Evolutionary conservation across 768 basidiomycete genomes (phyloP).

Genomic region (Mycena latifolia): DNA sequence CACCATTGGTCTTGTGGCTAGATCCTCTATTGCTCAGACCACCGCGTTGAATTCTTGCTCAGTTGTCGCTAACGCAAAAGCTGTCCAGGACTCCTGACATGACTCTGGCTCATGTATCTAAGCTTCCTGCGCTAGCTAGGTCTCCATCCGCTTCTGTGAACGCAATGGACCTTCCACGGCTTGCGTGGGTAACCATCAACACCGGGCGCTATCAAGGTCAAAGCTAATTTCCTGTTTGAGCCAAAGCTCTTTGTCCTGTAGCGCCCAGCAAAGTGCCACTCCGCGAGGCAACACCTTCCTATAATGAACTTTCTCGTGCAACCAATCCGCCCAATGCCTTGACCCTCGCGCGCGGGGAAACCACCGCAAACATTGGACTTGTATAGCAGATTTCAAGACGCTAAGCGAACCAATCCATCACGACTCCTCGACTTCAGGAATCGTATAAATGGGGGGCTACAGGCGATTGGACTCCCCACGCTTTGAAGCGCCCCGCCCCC

Average conservation of each 20-base stretch:
- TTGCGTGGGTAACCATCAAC: neutral
- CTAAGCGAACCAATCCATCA: conserved; percentile 2
- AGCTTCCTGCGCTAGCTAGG: too few relatives aligned
- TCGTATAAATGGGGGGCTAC: neutral
- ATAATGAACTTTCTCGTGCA: neutral
- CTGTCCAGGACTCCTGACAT: too few relatives aligned
- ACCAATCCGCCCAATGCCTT: neutral
- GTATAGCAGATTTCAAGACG: neutral
- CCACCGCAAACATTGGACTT: neutral
- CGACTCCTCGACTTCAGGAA: neutral
- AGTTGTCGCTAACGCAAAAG: too few relatives aligned
- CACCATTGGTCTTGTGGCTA: too few relatives aligned
- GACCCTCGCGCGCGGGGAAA: neutral
- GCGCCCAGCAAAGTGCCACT: neutral
- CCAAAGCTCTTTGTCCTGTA: neutral
- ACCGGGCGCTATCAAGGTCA: neutral
- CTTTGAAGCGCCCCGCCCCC: too few relatives aligned
- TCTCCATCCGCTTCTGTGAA: too few relatives aligned
- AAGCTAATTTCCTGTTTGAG: neutral
- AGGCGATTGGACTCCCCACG: too few relatives aligned
- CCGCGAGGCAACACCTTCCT: neutral
- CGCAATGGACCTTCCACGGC: too few relatives aligned
- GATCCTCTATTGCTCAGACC: too few relatives aligned
- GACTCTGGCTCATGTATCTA: too few relatives aligned
- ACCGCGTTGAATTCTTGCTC: too few relatives aligned